phyloP scores from a whole-genome alignment of 1,139 yeast genomes.

The Magnusiomyces suaveolens region DNA sequence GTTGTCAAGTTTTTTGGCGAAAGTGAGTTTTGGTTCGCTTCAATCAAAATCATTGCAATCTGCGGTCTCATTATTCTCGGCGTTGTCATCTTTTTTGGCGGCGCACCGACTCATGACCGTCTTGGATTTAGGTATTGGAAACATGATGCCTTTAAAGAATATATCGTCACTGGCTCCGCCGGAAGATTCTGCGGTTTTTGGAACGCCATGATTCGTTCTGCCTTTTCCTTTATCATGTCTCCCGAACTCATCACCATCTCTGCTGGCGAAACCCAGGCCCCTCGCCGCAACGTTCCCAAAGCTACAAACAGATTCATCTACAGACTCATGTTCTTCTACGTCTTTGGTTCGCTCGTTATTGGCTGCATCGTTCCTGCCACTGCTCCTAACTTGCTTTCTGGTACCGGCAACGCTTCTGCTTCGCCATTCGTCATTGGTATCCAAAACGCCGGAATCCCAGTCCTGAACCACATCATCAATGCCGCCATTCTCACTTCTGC shows the following conservation, averaged over 20 bases:
- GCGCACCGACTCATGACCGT: constrained; percentile 55
- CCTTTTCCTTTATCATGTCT: constrained; percentile 44
- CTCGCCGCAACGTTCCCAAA: constrained; percentile 50
- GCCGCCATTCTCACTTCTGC: constrained; percentile 58
- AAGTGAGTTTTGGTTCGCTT: constrained; percentile 59
- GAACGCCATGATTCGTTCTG: constrained; percentile 53
- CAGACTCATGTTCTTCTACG: constrained; percentile 50
- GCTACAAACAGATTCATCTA: constrained; percentile 55
- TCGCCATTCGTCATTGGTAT: constrained; percentile 63
- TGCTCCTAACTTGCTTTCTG: constrained; percentile 35
- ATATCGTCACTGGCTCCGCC: constrained; percentile 39
- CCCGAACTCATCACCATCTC: constrained; percentile 69
- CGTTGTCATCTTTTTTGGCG: constrained; percentile 64
- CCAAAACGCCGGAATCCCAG: constrained; percentile 43
- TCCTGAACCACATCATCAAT: constrained; percentile 54
- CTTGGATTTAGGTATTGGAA: constrained; percentile 61
- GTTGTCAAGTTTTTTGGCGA: constrained; percentile 62
- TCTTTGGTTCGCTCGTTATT: constrained; percentile 44
- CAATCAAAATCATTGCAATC: constrained; percentile 59
- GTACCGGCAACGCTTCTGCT: constrained; percentile 44
- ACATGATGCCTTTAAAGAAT: constrained; percentile 57
- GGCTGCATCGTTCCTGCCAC: constrained; percentile 51
- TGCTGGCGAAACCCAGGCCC: constrained; percentile 66
- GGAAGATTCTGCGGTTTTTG: constrained; percentile 55
- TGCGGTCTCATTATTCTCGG: constrained; percentile 62